A percentile compares a stretch with the other conserved stretches of the same genome.
These are phyloP conservation scores for Byssochlamys sp. DNA, from an alignment of 2,329 filamentous ascomycete species.

Conservation along the genomic window DNA sequence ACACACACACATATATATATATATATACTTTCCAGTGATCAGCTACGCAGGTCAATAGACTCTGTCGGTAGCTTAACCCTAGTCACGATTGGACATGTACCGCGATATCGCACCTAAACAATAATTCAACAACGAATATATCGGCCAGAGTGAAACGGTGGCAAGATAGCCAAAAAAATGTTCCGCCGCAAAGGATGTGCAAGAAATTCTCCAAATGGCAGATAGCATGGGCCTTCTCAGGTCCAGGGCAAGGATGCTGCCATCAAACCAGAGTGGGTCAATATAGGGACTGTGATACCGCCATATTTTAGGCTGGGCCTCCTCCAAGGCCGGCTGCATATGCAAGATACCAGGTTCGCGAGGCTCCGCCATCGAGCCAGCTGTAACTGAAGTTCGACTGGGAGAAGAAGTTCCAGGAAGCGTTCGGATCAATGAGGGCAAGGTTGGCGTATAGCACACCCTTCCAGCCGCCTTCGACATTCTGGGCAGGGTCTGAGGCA, in stretches of 20 bases:
- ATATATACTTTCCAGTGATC: neutral
- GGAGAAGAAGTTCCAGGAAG: conserved; percentile 67
- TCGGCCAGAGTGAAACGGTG: neutral
- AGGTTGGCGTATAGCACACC: conserved; percentile 76
- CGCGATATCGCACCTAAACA: neutral
- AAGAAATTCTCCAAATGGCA: neutral
- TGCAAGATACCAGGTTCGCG: conserved; percentile 74
- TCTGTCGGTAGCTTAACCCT: neutral
- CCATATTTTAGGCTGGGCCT: neutral
- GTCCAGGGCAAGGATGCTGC: neutral
- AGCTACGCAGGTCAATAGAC: neutral
- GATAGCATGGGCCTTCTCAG: neutral
- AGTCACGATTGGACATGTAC: neutral
- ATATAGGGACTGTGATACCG: neutral
- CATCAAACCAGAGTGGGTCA: neutral
- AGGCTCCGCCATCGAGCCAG: conserved; percentile 68
- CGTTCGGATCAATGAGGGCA: conserved; percentile 61
- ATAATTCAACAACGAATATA: neutral
- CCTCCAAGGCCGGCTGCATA: conserved; percentile 55
- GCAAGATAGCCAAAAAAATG: neutral
- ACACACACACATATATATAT: neutral
- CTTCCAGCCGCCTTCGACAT: conserved; percentile 68
- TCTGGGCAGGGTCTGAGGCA: conserved; percentile 46
- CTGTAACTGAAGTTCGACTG: conserved; percentile 53
- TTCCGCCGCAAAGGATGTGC: neutral